These are phyloP conservation scores for Diphasiastrum complanatum DNA, from an alignment of 83 land plant genomes.

Conservation along the genomic window DNA sequence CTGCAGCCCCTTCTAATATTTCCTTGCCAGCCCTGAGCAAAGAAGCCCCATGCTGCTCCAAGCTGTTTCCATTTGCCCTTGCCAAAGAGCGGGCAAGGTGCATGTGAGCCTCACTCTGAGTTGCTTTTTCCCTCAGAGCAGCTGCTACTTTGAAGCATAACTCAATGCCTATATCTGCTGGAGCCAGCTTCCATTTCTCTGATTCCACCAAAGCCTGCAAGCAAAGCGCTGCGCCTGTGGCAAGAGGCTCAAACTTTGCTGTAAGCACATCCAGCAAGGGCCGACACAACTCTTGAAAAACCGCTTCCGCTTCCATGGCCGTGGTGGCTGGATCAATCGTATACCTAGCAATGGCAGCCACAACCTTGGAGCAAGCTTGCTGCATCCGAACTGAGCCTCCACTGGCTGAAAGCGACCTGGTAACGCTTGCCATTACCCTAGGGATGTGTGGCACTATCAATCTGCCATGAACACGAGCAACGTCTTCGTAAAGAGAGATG, in stretches of 20 bases:
- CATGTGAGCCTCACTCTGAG: slow-evolving; percentile 72
- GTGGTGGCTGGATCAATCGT: slow-evolving; percentile 58
- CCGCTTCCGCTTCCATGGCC: slow-evolving; percentile 39
- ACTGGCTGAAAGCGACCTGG: slow-evolving; percentile 49
- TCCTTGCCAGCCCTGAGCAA: slow-evolving; percentile 48
- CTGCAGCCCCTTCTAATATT: slow-evolving; percentile 36
- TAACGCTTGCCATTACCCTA: slow-evolving; percentile 53
- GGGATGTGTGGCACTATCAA: slow-evolving; percentile 73
- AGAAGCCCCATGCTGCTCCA: slow-evolving; percentile 54
- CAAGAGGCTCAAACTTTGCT: slow-evolving; percentile 35
- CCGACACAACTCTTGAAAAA: slow-evolving; percentile 53
- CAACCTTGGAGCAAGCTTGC: slow-evolving; percentile 73
- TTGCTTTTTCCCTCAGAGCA: slow-evolving; percentile 51
- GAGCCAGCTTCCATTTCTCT: slow-evolving; percentile 73
- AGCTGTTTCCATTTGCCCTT: slow-evolving; percentile 38
- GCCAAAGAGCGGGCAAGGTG: slow-evolving; percentile 66
- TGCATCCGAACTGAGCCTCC: slow-evolving; percentile 74
- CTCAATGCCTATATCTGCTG: slow-evolving; percentile 60
- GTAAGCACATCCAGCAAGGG: slow-evolving; percentile 53
- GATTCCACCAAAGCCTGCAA: slow-evolving; percentile 75
- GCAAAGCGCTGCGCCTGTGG: slow-evolving; percentile 83
- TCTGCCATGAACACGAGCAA: slow-evolving; percentile 72
- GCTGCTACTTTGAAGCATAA: slow-evolving; percentile 51
- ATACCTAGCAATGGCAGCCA: slow-evolving; percentile 72
- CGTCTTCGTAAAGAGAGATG: slow-evolving; percentile 75